A percentile compares a stretch with the other conserved stretches of the same genome.
Conservation (phyloP, 129 eudicot genomes). For the carrot (Daucus carota) region DNA sequence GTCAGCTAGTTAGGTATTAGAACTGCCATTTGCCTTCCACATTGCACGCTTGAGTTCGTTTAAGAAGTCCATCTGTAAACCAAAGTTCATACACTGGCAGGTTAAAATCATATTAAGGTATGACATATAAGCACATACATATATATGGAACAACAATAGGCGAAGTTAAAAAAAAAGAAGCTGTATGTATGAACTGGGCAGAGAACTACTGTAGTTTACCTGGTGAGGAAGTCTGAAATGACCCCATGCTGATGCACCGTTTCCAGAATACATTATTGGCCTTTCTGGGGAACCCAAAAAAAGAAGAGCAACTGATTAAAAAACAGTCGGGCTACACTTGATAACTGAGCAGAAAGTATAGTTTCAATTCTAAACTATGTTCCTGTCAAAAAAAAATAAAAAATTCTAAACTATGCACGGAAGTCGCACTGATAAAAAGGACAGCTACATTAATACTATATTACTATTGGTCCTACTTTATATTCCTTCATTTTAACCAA, state of each 20-base stretch:
- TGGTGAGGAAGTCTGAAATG: conserved; percentile 72
- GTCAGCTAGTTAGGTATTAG: conserved; percentile 26
- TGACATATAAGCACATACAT: background rate
- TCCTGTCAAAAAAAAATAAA: too few relatives aligned
- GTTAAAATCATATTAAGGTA: conserved; percentile 7
- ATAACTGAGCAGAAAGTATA: background rate
- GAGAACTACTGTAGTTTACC: conserved; percentile 26
- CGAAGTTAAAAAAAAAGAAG: background rate
- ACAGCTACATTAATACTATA: background rate
- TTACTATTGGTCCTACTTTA: too few relatives aligned
- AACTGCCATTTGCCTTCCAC: conserved; percentile 47
- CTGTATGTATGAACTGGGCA: background rate
- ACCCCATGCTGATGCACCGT: conserved; percentile 68
- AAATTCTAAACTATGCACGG: background rate
- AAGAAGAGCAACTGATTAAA: background rate
- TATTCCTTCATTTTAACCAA: background rate
- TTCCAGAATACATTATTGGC: conserved; percentile 66
- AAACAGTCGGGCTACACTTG: background rate
- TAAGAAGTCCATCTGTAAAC: conserved; percentile 58
- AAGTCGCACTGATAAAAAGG: background rate
- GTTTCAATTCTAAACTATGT: background rate
- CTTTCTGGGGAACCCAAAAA: conserved; percentile 45
- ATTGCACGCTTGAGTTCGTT: conserved; percentile 73
- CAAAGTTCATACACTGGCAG: conserved; percentile 34
- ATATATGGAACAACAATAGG: conserved; percentile 52